Conservation (phyloP, 768 basidiomycete genomes). For the Agrocybe pediades region DNA sequence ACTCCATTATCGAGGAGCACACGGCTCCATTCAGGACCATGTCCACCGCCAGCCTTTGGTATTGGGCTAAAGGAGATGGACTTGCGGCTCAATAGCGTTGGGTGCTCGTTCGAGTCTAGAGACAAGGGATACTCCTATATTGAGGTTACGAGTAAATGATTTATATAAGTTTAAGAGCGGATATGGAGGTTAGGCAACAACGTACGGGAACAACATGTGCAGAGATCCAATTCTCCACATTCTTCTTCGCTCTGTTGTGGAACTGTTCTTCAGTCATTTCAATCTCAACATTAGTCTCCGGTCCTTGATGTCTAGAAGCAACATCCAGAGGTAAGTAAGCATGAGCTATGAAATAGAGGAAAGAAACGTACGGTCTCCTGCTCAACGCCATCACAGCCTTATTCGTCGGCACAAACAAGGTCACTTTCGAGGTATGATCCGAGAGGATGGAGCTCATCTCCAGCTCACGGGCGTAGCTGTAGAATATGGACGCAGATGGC, state of each 20-base stretch:
- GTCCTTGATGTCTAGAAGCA: slow-evolving; percentile 59
- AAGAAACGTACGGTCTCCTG: slow-evolving; percentile 74
- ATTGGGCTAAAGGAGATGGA: slow-evolving; percentile 54
- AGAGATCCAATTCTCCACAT: slow-evolving; percentile 80
- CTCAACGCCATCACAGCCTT: slow-evolving; percentile 82
- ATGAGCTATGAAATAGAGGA: background rate
- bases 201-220: slow-evolving; percentile 82
- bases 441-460: slow-evolving; percentile 56
- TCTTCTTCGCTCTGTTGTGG: slow-evolving; percentile 57
- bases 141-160: too few relatives aligned
- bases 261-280: slow-evolving; percentile 69
- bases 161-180: too few relatives aligned
- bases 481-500: slow-evolving; percentile 76
- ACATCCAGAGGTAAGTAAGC: background rate
- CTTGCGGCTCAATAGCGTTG: slow-evolving; percentile 61
- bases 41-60: slow-evolving; percentile 31
- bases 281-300: slow-evolving; percentile 43
- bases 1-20: slow-evolving; percentile 58
- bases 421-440: slow-evolving; percentile 38
- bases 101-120: slow-evolving; percentile 44
- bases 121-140: slow-evolving; percentile 53
- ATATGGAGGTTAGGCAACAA: too few relatives aligned
- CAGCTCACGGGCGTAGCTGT: slow-evolving; percentile 77
- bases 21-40: slow-evolving; percentile 56
- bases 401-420: slow-evolving; percentile 83